Conservation (phyloP, 345 rosid species). For the Limnanthes douglasii region DNA sequence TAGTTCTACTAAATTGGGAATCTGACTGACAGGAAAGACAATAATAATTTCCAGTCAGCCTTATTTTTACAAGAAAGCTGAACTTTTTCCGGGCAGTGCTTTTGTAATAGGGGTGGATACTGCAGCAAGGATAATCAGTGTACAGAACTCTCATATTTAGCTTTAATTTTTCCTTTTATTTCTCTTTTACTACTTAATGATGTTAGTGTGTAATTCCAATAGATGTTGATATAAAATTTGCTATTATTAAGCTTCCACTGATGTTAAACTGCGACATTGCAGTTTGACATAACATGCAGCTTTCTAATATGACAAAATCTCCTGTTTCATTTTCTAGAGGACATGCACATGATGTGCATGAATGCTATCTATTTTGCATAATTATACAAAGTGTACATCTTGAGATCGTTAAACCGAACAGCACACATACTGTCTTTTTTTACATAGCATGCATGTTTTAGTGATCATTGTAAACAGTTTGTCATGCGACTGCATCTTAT, state of each 20-base stretch:
- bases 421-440: no score
- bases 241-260: not conserved
- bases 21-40: conserved; percentile 54
- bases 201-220: not conserved
- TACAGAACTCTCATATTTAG: conserved; percentile 14
- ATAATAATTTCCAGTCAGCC: conserved; percentile 93
- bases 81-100: conserved; percentile 86
- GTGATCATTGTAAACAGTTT: no score
- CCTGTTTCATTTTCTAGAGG: no score
- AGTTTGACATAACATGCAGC: no score
- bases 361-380: no score
- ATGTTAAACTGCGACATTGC: conserved; percentile 5
- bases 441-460: no score
- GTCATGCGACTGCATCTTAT: no score
- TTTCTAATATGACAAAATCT: no score
- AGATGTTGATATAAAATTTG: no score
- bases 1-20: conserved; percentile 2
- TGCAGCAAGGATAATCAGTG: conserved; percentile 71
- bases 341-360: no score
- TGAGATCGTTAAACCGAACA: no score
- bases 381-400: no score
- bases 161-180: not conserved
- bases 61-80: conserved; percentile 86
- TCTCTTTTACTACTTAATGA: not conserved
- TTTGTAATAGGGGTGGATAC: conserved; percentile 95